Evolutionary conservation across 78 protist species (phyloP).

Genomic region (Dictyostelium intermedium): DNA sequence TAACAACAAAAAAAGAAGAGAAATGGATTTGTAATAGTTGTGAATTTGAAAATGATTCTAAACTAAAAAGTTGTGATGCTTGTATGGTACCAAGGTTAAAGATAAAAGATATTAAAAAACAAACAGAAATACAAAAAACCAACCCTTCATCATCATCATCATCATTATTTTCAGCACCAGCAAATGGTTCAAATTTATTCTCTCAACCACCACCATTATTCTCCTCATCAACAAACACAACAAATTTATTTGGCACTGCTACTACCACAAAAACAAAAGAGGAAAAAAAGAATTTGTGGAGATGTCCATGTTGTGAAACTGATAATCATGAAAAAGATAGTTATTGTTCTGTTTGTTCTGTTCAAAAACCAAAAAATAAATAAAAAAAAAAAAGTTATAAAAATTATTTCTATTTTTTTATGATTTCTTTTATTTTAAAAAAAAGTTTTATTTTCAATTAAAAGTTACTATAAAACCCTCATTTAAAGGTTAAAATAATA

Average conservation of each 20-base stretch:
- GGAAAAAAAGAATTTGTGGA: constrained; percentile 1
- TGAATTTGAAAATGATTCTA: neutral
- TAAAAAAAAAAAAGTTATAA: neutral
- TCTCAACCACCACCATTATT: neutral
- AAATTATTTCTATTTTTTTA: too few relatives aligned
- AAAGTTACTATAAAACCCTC: too few relatives aligned
- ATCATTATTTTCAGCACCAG: neutral
- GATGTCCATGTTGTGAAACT: constrained; percentile 64
- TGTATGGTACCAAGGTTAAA: constrained; percentile 42
- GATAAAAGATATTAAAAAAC: too few relatives aligned
- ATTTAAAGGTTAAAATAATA: too few relatives aligned
- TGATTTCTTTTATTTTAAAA: too few relatives aligned
- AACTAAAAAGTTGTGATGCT: neutral
- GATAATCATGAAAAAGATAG: neutral
- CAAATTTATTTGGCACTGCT: neutral
- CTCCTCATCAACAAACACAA: neutral
- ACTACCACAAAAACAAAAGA: neutral
- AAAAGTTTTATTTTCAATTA: too few relatives aligned
- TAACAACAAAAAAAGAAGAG: neutral
- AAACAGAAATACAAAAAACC: neutral
- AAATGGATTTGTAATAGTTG: constrained; percentile 1
- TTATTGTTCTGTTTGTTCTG: constrained; percentile 18
- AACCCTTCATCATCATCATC: neutral
- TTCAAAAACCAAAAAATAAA: neutral
- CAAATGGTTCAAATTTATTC: neutral